Percentiles rank a stretch among this genome's conserved stretches.
phyloP scores from a whole-genome alignment of 192 early-diverging fungal species.

The Coemansia erecta region DNA sequence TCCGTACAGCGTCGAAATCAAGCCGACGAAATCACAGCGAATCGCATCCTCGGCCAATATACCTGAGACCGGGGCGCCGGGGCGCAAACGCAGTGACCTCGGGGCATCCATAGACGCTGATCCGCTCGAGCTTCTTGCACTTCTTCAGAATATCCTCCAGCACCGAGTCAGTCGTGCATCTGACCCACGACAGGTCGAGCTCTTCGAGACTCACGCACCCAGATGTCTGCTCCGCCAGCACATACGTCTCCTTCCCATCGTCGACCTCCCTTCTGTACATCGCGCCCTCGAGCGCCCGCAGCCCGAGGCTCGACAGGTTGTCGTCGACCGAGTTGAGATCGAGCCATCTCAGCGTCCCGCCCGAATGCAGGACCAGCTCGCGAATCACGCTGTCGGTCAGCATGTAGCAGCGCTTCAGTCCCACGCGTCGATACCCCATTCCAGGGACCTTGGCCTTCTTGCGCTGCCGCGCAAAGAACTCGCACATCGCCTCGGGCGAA shows the following conservation, averaged over 20 bases:
- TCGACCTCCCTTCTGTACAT: slow-evolving; percentile 8
- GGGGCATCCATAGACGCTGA: slow-evolving; percentile 78
- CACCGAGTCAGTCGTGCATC: slow-evolving; percentile 68
- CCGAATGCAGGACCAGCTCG: slow-evolving; percentile 61
- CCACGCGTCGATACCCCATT: slow-evolving; percentile 37
- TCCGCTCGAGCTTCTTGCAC: slow-evolving; percentile 50
- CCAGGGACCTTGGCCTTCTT: neutral
- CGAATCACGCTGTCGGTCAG: slow-evolving; percentile 62
- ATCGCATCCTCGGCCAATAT: slow-evolving; percentile 61
- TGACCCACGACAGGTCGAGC: slow-evolving; percentile 76
- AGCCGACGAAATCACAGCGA: slow-evolving; percentile 27
- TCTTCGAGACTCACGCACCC: slow-evolving; percentile 53
- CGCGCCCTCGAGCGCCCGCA: slow-evolving; percentile 54
- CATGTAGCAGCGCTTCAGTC: slow-evolving; percentile 63
- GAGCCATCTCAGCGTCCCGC: slow-evolving; percentile 55
- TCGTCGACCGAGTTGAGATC: slow-evolving; percentile 71
- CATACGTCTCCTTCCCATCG: slow-evolving; percentile 1
- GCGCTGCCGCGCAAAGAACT: slow-evolving; percentile 30
- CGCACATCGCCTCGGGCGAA: slow-evolving; percentile 21
- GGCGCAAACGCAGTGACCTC: slow-evolving; percentile 58
- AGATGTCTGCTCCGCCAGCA: slow-evolving; percentile 17
- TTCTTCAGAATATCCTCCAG: slow-evolving; percentile 57
- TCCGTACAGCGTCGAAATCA: neutral
- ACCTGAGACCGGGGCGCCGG: slow-evolving; percentile 48
- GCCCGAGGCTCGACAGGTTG: slow-evolving; percentile 56